A percentile compares a stretch with the other conserved stretches of the same genome.
phyloP scores from a whole-genome alignment of 805 yeast species.

The Candida alai region DNA sequence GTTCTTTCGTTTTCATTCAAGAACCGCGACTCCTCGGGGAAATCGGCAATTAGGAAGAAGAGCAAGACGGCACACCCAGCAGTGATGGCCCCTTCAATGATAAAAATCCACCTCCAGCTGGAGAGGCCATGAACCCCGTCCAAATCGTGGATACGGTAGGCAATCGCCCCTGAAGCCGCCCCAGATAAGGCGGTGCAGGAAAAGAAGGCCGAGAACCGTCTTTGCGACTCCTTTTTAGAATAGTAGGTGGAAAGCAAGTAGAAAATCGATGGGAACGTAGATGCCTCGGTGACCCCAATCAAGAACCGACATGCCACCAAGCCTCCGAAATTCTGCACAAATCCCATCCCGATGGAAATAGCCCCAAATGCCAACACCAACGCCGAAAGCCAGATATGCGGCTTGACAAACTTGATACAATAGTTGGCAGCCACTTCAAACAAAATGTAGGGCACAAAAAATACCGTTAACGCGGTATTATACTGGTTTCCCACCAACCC shows the following conservation, averaged over 20 bases:
- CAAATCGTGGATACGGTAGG: slow-evolving; percentile 58
- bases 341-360: slow-evolving; percentile 64
- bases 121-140: slow-evolving; percentile 39
- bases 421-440: slow-evolving; percentile 67
- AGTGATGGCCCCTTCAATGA: slow-evolving; percentile 43
- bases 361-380: slow-evolving; percentile 64
- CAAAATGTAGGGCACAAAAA: slow-evolving; percentile 65
- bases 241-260: slow-evolving; percentile 67
- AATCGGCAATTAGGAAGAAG: slow-evolving; percentile 57
- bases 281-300: slow-evolving; percentile 65
- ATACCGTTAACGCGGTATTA: slow-evolving; percentile 62
- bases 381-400: slow-evolving; percentile 59
- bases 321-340: slow-evolving; percentile 53
- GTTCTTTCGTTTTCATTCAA: slow-evolving; percentile 41
- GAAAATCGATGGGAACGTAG: slow-evolving; percentile 73
- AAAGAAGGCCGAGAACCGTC: slow-evolving; percentile 66
- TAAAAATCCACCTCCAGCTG: slow-evolving; percentile 51
- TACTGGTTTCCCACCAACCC: slow-evolving; percentile 54
- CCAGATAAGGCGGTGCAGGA: slow-evolving; percentile 73
- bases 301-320: slow-evolving; percentile 61
- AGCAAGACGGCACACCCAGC: slow-evolving; percentile 33
- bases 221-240: slow-evolving; percentile 60
- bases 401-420: slow-evolving; percentile 52
- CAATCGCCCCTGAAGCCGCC: slow-evolving; percentile 74
- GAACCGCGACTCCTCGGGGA: slow-evolving; percentile 66